Base-by-base conservation (phyloP, 176 grass and related monocot genomes). In the Musa beccarii region DNA sequence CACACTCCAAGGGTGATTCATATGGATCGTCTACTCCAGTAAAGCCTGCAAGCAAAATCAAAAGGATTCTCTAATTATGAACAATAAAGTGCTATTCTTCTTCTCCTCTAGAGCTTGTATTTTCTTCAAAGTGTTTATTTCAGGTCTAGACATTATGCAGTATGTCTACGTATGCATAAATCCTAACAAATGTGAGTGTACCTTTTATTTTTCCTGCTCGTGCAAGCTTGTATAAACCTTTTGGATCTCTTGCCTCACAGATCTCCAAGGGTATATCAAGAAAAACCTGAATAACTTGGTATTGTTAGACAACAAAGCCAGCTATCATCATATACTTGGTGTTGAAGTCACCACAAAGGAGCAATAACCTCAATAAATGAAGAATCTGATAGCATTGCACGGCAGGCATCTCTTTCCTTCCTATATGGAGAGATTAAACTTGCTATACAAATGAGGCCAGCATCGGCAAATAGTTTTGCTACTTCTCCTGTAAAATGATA, bases 221-320 rank as follows among this genome's bases (percentile, higher is more conserved):
- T 87, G 95, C 95, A 86, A 93, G 95, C 61, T 86, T 99, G 82
- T 99, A 99, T 59, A 99, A 80, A 50, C 95, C 95, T 94, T 99
- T 99, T 65, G 95, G 88, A 77, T 99, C 95, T 76, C 90, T 87
- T 69, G 88, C 80, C 87, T 94, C 90, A 86, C 95, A 99, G 84
- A 99, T 50, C 88, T 99, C 76, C 78, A 94, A 66, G 54, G 95
- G 95, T 23, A 91, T 74, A 89, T 99, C 77, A 76, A 99, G 85
- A 86, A 89, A 94, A 26, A 99, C 95, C 95, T 99, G 66, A 29
- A 87, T 79, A 76, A 16, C 28, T 84, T 64, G 20, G 12, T 23
- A 52, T 34, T 22, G 49, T 65, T 63, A 80, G 23, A 53, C 29
- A 53, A 71, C 24, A 6, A 70, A 59, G 22, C 25, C 15, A 80